Percentiles rank a stretch among this genome's conserved stretches.
These are phyloP conservation scores for Coemansia sp. DNA, from an alignment of 192 early-diverging fungal genomes.

Conservation along the genomic window DNA sequence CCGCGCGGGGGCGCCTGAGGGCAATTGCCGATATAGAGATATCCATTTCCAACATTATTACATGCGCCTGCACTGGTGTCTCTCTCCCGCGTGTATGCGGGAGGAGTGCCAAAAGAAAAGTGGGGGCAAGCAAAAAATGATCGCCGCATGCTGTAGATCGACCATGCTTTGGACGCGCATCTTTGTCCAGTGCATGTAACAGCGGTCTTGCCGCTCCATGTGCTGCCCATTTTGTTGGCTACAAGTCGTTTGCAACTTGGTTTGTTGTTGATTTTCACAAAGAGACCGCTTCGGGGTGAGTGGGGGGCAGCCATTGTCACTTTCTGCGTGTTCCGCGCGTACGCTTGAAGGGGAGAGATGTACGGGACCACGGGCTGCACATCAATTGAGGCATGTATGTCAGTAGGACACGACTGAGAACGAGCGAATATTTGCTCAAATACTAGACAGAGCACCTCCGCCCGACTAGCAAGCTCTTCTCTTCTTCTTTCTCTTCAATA, in stretches of 20 bases:
- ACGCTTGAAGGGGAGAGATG: not conserved
- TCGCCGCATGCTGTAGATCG: not conserved
- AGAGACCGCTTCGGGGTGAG: not conserved
- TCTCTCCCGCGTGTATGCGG: not conserved
- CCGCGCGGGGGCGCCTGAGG: not conserved
- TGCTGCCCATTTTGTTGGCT: not conserved
- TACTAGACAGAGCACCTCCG: not conserved
- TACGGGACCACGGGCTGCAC: slow-evolving; percentile 2
- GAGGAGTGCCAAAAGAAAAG: not conserved
- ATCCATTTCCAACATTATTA: not conserved
- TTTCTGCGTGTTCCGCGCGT: not conserved
- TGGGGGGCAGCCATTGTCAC: not conserved
- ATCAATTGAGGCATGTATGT: not conserved
- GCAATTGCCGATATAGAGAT: not conserved
- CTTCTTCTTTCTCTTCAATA: slow-evolving; percentile 13
- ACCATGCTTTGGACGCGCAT: slow-evolving; percentile 4
- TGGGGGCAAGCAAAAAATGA: not conserved
- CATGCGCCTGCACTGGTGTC: not conserved
- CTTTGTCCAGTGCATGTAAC: not conserved
- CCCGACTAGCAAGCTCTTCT: not conserved
- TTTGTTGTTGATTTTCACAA: slow-evolving; percentile 17
- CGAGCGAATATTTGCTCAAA: not conserved
- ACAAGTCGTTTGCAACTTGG: not conserved
- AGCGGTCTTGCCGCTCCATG: not conserved
- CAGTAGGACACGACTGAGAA: not conserved